These are phyloP conservation scores for Ogataea trehalophila DNA, from an alignment of 805 yeast species.

Conservation along the genomic window DNA sequence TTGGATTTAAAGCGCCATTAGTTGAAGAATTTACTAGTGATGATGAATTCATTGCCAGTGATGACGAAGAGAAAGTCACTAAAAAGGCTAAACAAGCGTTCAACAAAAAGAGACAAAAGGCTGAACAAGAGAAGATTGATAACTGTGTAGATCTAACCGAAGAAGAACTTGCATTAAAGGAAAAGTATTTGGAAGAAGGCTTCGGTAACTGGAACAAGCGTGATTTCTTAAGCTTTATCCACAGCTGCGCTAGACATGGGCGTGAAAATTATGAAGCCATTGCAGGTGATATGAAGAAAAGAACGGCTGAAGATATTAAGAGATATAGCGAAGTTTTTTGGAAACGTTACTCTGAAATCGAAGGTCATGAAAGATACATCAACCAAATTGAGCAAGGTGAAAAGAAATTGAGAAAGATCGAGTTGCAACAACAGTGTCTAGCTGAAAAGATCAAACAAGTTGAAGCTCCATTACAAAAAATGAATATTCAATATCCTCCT, in stretches of 20 bases:
- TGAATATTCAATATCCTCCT: conserved; percentile 72
- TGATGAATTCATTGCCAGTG: conserved; percentile 38
- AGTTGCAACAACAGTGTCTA: conserved; percentile 51
- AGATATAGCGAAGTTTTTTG: conserved; percentile 59
- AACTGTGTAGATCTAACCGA: conserved; percentile 54
- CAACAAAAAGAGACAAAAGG: conserved; percentile 33
- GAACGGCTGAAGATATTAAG: conserved; percentile 54
- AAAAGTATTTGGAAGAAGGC: conserved; percentile 47
- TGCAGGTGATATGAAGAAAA: conserved; percentile 50
- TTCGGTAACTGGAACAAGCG: conserved; percentile 69
- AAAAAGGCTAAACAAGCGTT: conserved; percentile 20
- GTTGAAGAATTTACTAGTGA: conserved; percentile 57
- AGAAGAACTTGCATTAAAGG: conserved; percentile 54
- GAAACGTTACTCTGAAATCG: conserved; percentile 53
- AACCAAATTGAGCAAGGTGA: conserved; percentile 72
- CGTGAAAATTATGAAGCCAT: conserved; percentile 46
- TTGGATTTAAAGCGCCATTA: conserved; percentile 52
- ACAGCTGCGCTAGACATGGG: conserved; percentile 65
- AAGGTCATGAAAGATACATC: conserved; percentile 67
- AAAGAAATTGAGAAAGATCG: conserved; percentile 52
- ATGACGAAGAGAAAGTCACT: conserved; percentile 25
- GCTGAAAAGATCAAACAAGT: conserved; percentile 47
- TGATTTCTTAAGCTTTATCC: conserved; percentile 69
- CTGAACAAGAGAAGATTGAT: conserved; percentile 53
- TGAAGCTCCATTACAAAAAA: conserved; percentile 56